Percentiles rank a stretch among this genome's conserved stretches.
Conservation (phyloP, 2,329 filamentous ascomycete species). For the Aspergillus sp. region DNA sequence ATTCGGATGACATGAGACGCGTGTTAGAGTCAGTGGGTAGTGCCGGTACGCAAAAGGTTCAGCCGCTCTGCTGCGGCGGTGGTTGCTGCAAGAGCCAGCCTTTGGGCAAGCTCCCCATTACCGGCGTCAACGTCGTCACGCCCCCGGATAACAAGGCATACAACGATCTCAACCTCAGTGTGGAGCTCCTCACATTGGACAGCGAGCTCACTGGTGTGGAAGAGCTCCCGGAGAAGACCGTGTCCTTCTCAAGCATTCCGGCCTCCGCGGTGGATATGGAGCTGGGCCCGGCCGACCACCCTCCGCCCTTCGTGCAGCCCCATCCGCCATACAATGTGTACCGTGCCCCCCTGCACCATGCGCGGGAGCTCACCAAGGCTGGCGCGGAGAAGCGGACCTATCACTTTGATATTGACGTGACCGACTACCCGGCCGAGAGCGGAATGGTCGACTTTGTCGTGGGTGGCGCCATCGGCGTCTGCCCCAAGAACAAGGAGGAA, state of each 20-base stretch:
- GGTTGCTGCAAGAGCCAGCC: constrained; percentile 63
- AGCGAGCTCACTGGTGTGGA: constrained; percentile 69
- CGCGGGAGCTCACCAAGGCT: constrained; percentile 79
- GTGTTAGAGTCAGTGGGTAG: constrained; percentile 55
- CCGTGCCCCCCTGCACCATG: constrained; percentile 79
- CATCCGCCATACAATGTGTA: constrained; percentile 92
- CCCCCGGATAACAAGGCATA: constrained; percentile 82
- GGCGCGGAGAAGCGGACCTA: constrained; percentile 96
- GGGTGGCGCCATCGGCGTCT: constrained; percentile 90
- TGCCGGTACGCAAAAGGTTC: constrained; percentile 58
- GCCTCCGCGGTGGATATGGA: constrained; percentile 32
- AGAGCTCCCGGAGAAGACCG: constrained; percentile 71
- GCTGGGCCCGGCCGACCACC: constrained; percentile 55
- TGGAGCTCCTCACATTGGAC: constrained; percentile 69
- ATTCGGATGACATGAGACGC: constrained; percentile 57
- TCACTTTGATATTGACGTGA: constrained; percentile 96
- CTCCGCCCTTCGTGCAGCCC: constrained; percentile 87
- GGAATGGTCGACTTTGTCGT: constrained; percentile 90
- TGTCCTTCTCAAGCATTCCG: constrained; percentile 57
- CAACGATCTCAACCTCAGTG: constrained; percentile 71
- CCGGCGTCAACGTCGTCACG: constrained; percentile 49
- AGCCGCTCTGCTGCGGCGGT: constrained; percentile 64
- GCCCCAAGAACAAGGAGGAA: constrained; percentile 76
- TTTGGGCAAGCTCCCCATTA: constrained; percentile 47
- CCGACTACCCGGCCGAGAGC: constrained; percentile 82